phyloP scores from a whole-genome alignment of 495 filamentous ascomycete genomes.

The Podospora pseudocomata region DNA sequence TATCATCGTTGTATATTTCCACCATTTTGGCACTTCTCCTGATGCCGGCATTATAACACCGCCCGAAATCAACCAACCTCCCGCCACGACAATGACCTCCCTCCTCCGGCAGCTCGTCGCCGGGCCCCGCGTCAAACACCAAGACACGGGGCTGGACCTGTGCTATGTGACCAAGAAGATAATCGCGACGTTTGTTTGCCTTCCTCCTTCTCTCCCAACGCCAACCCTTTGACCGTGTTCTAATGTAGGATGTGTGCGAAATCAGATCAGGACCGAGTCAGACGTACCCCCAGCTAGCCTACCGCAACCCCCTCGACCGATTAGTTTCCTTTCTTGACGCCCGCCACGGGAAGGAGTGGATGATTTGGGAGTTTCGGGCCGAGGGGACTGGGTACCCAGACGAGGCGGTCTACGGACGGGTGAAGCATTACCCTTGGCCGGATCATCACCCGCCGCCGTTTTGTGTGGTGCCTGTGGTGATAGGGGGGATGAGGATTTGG shows the following conservation, averaged over 20 bases:
- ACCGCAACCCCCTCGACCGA: slow-evolving; percentile 84
- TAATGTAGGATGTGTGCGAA: not conserved
- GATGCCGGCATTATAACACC: not conserved
- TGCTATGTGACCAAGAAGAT: slow-evolving; percentile 89
- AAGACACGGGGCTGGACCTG: slow-evolving; percentile 84
- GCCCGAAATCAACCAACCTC: too few relatives aligned
- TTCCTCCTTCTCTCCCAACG: not conserved
- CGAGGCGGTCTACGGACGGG: slow-evolving; percentile 73
- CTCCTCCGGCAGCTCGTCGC: slow-evolving; percentile 59
- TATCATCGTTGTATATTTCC: not conserved
- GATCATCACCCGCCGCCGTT: slow-evolving; percentile 98
- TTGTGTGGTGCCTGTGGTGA: slow-evolving; percentile 75
- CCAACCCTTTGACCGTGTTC: not conserved
- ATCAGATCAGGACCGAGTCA: slow-evolving; percentile 74
- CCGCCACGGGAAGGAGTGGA: slow-evolving; percentile 79
- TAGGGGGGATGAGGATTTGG: slow-evolving; percentile 89
- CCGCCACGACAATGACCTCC: slow-evolving; percentile 42
- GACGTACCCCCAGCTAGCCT: slow-evolving; percentile 83
- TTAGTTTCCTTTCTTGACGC: slow-evolving; percentile 82
- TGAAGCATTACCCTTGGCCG: slow-evolving; percentile 91
- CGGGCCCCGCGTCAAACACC: slow-evolving; percentile 74
- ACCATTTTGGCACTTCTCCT: too few relatives aligned
- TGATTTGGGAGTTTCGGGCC: slow-evolving; percentile 95
- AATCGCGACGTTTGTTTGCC: slow-evolving; percentile 54
- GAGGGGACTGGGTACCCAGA: slow-evolving; percentile 96